Evolutionary conservation across 2,329 filamentous ascomycete species (phyloP), one percentile per base, ranked within the genome.

Genomic region (Colletotrichum costaricense): DNA sequence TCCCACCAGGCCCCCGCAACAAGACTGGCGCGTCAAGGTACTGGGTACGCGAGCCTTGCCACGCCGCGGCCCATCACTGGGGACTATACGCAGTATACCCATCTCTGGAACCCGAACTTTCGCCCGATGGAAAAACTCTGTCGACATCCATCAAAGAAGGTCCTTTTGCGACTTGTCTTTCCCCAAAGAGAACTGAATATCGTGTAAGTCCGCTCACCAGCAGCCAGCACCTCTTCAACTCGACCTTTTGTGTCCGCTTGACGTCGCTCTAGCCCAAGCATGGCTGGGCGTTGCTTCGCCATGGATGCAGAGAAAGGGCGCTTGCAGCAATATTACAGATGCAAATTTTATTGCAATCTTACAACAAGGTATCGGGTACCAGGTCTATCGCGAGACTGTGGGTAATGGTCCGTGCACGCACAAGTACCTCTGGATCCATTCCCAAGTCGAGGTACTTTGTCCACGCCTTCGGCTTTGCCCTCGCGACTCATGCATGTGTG

Each of bases 11-110:
- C 38, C 54, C 55, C 54, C 58, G 60, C 49, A 60, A 70, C 59
- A 64, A 30, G 33, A 35, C 19, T 62, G 33, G 63, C 62, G 46
- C 62, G 64, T 71, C 14, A 42, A 42, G 38, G 38, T 42, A 73
- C 54, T n/a, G 14, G n/a, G 66, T 71, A 75, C 70, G 60, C 62
- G 65, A 75, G 70, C 66, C 73, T 75, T 55, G 73, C 73, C 73
- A 75, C 65, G 62, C 52, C 66, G 59, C 62, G 65, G 65, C 26
- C 54, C 65, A 73, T 57, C n/a, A 62, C 30, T 64, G 26, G 46
- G 22, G 42, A 57, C 38, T 42, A 5, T 19, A 33, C 30, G 9
- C 30, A 4, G 30, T 33, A 16, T 42, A 5, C 46, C 57, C 49
- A 14, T 56, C 57, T 66, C 28, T 66, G 59, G 67, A 58, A 59